phyloP scores from a whole-genome alignment of 129 eudicot genomes.

The Mikania micrantha region DNA sequence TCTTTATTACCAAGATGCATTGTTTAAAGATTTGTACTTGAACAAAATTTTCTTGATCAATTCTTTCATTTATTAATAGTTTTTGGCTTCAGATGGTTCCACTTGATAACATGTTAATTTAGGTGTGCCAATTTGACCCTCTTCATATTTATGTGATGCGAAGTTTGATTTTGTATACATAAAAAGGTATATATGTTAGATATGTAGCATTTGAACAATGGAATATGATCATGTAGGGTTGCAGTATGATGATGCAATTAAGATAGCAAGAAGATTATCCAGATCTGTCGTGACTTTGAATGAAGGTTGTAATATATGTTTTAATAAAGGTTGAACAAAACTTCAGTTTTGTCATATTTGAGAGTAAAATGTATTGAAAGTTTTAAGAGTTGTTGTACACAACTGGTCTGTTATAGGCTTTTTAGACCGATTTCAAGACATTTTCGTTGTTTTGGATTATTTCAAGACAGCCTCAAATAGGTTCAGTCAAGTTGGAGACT shows the following conservation, averaged over 20 bases:
- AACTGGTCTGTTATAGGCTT: too few relatives aligned
- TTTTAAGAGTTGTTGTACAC: too few relatives aligned
- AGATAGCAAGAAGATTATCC: not conserved
- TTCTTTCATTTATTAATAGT: not conserved
- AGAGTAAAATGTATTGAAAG: too few relatives aligned
- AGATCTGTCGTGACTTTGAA: too few relatives aligned
- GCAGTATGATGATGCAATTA: not conserved
- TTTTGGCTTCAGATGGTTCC: not conserved
- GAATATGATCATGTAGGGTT: not conserved
- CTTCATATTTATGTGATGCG: not conserved
- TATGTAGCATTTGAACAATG: not conserved
- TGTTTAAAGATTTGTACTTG: not conserved
- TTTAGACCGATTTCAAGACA: too few relatives aligned
- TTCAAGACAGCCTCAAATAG: too few relatives aligned
- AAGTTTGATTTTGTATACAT: not conserved
- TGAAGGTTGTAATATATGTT: not conserved
- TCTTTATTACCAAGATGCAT: not conserved
- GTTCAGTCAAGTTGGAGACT: too few relatives aligned
- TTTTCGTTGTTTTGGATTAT: too few relatives aligned
- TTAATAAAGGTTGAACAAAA: too few relatives aligned
- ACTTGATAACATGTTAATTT: not conserved
- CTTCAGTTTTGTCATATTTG: too few relatives aligned
- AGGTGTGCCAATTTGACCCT: not conserved
- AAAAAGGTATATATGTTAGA: not conserved
- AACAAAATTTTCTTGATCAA: not conserved